Base-by-base conservation (phyloP, 495 filamentous ascomycete species). In the Durotheca rogersii region DNA sequence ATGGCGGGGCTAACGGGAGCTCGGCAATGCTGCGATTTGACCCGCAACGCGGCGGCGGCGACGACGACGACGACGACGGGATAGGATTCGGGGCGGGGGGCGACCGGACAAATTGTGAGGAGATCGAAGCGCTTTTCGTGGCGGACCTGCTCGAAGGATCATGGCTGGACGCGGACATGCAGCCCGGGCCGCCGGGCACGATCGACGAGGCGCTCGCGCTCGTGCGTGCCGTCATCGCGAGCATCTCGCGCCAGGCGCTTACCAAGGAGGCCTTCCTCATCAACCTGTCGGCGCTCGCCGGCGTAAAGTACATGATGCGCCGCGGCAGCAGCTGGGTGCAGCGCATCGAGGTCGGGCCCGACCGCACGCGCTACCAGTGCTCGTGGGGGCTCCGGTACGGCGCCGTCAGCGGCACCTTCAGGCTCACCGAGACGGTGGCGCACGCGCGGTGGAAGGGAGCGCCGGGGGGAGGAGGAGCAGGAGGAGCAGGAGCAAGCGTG, bases 231-330 rank as follows among this genome's bases (percentile, higher is more conserved):
- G 69, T 79, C 1, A 58, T 80, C 10, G 67, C 72, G 18, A 73
- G 70, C 43, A 58, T 81, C 16, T 58, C 69, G 11, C 60, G 58
- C 2, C 60, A 72, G 16, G 71, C 74, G 0, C 58, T 61, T 0
- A 72, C 63, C 10, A 71, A 71, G 6, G 68, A 78, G 56, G 67
- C 69, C 0, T 81, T 80, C 44, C 57, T 81, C 5, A 79, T 80
- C 23, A 80, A 80, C 47, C 56, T 80, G 0, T 64, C 73, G 1
- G 75, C 75, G 9, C 63, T 81, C 30, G 72, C 67, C 6, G 77
- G 78, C 3, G 74, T 73, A 4, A 68, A 64, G 25, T 51, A 70
- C 5, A 47, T 81, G 35, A 72, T 77, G 64, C 60, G 56, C 3
- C 54, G 58, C 6, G 61, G 56, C 16, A 56, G 49, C 23, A 56